phyloP scores from a whole-genome alignment of 2,329 filamentous ascomycete species.

The Zalaria obscura region DNA sequence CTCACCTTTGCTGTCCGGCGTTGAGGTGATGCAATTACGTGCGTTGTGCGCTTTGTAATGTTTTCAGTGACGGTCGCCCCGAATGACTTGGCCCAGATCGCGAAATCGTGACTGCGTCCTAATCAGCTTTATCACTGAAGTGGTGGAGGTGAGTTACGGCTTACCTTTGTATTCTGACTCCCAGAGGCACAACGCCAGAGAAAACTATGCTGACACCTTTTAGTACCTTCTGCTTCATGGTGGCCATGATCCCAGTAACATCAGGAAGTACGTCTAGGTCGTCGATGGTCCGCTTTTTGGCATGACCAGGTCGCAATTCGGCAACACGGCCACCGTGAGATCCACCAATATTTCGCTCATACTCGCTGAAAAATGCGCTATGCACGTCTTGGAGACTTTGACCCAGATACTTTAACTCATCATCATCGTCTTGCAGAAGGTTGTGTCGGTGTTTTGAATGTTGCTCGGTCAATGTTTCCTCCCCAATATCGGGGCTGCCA shows the following conservation, averaged over 20 bases:
- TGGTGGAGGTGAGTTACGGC: constrained; percentile 6
- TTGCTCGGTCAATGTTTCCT: constrained; percentile 24
- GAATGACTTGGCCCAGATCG: constrained; percentile 73
- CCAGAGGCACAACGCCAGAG: constrained; percentile 77
- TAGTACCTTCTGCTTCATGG: constrained; percentile 65
- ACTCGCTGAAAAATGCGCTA: constrained; percentile 66
- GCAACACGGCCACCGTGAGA: constrained; percentile 31
- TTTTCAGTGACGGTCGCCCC: constrained; percentile 55
- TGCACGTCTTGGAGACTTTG: constrained; percentile 65
- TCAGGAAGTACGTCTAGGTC: constrained; percentile 59
- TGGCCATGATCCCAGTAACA: constrained; percentile 69
- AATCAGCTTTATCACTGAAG: constrained; percentile 14
- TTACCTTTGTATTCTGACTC: constrained; percentile 55
- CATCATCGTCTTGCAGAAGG: constrained; percentile 75
- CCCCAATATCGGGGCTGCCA: constrained; percentile 18
- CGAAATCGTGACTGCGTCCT: constrained; percentile 55
- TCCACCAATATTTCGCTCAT: constrained; percentile 42
- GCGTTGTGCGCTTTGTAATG: constrained; percentile 43
- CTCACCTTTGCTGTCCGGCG: constrained; percentile 81
- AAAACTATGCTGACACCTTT: constrained; percentile 67
- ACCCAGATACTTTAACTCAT: constrained; percentile 65
- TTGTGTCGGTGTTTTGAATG: constrained; percentile 47
- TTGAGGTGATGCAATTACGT: constrained; percentile 57
- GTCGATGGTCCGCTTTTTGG: constrained; percentile 32
- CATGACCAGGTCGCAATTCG: constrained; percentile 36